Evolutionary conservation across 2,329 filamentous ascomycete genomes (phyloP).

Genomic region (Phialocephala subalpina): DNA sequence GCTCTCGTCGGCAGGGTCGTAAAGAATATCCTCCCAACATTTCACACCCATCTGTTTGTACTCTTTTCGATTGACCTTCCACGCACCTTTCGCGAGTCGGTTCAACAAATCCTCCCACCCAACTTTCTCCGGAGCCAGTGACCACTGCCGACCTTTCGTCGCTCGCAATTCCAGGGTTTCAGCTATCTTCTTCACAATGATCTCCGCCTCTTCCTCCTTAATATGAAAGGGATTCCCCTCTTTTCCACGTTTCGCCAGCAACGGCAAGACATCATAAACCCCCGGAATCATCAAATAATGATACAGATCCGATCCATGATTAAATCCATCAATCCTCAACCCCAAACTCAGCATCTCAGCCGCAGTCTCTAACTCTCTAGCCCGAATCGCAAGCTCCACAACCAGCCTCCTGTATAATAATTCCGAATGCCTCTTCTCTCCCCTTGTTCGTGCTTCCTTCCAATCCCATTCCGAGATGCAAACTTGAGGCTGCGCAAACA

Average conservation of each 20-base stretch:
- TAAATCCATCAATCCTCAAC: conserved; percentile 25
- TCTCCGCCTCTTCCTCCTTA: conserved; percentile 19
- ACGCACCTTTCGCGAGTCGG: conserved; percentile 24
- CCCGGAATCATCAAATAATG: conserved; percentile 26
- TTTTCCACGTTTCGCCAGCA: conserved; percentile 24
- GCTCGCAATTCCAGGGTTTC: conserved; percentile 20
- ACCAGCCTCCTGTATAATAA: conserved; percentile 23
- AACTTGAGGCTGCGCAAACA: conserved; percentile 16
- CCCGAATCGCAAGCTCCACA: conserved; percentile 26
- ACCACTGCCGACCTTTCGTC: conserved; percentile 23
- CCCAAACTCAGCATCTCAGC: conserved; percentile 23
- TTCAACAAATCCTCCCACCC: conserved; percentile 28
- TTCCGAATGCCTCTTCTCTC: conserved; percentile 11
- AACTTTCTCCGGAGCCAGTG: conserved; percentile 24
- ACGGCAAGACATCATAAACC: conserved; percentile 30
- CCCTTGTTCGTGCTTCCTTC: background rate
- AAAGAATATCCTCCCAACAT: conserved; percentile 21
- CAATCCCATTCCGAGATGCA: background rate
- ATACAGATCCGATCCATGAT: conserved; percentile 16
- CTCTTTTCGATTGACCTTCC: conserved; percentile 22
- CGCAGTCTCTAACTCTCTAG: conserved; percentile 23
- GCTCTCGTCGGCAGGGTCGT: conserved; percentile 24
- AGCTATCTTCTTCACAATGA: conserved; percentile 15
- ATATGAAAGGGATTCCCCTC: conserved; percentile 28
- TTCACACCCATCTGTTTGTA: conserved; percentile 21